Base-by-base conservation (phyloP, 176 grass and related monocot genomes). In the Cocos nucifera region DNA sequence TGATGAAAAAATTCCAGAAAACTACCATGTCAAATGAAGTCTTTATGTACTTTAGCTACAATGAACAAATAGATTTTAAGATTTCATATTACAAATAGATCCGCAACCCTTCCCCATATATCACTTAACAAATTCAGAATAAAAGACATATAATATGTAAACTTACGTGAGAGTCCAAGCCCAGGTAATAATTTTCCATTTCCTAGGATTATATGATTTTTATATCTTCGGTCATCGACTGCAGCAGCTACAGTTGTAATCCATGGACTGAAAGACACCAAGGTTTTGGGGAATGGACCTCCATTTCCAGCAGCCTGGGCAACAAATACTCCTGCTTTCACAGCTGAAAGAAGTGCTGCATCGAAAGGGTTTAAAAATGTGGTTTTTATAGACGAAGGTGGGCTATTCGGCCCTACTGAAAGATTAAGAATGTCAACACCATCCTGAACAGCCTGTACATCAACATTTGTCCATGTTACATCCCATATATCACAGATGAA, bases 331-430 rank as follows among this genome's bases (percentile, higher is more conserved):
- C 93, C 93, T 75, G 88, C 93, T 80, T 92, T 98, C 30, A 92
- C 93, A 65, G 93, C 93, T 59, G 93, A 89, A 72, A 98, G 87
- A 74, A 98, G 93, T 3, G 88, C 93, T 2, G 88, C 88, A 62
- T 98, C 93, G 50, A 98, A 98, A 58, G 93, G 93, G 69, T 98
- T 98, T 52, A 98, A 73, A 82, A 98, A 98, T 1, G 88, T 98
- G 56, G 88, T 88, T 8, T 82, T 77, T 17, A 88, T 98, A 24
- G 93, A 78, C 57, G 93, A 76, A 65, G 93, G 84, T 56, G 93
- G 93, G 73, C 93, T 98, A 66, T 98, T 98, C 70, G 93, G 93
- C 8, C 93, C 93, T 51, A 98, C 88, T 54, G 88, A 98, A 76
- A 98, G 93, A 75, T 92, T 98, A 63, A 98, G 78, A 70, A 92